Conservation (phyloP, 2,329 filamentous ascomycete genomes). For the Aspergillus ibericus region DNA sequence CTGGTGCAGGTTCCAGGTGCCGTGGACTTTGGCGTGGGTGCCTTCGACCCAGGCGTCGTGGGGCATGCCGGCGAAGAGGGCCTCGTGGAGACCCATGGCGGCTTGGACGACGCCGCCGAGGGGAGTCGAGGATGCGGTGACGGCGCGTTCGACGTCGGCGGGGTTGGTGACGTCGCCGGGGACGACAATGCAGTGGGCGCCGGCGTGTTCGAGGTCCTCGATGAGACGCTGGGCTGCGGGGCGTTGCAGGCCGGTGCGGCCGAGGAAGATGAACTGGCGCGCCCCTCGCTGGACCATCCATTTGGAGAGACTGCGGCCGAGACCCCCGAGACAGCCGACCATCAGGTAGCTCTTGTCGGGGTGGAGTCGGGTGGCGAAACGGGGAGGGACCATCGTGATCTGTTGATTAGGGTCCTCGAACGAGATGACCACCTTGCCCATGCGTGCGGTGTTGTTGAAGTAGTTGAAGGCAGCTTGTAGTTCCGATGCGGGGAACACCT, state of each 20-base stretch:
- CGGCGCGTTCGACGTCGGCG: background rate
- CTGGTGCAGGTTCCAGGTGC: constrained; percentile 5
- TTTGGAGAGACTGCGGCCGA: constrained; percentile 47
- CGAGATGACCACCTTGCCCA: constrained; percentile 6
- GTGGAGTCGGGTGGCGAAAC: background rate
- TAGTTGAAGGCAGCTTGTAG: constrained; percentile 1
- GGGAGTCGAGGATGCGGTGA: background rate
- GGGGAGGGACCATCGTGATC: constrained; percentile 1
- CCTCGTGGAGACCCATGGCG: background rate
- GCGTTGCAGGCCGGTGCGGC: constrained; percentile 38
- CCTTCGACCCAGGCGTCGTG: background rate
- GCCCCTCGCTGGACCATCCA: constrained; percentile 17
- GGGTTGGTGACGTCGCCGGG: background rate
- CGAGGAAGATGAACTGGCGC: constrained; percentile 46
- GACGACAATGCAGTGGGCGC: background rate
- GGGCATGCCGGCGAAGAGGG: background rate
- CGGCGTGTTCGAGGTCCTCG: background rate
- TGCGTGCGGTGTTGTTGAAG: background rate
- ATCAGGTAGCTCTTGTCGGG: constrained; percentile 53
- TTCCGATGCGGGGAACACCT: constrained; percentile 2
- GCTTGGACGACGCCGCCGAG: constrained; percentile 4
- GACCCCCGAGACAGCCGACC: constrained; percentile 56
- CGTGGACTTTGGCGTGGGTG: background rate
- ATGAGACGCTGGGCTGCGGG: constrained; percentile 4
- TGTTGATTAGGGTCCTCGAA: background rate